Evolutionary conservation across 352 stramenopile species (phyloP).

Genomic region (Phytophthora kernoviae): DNA sequence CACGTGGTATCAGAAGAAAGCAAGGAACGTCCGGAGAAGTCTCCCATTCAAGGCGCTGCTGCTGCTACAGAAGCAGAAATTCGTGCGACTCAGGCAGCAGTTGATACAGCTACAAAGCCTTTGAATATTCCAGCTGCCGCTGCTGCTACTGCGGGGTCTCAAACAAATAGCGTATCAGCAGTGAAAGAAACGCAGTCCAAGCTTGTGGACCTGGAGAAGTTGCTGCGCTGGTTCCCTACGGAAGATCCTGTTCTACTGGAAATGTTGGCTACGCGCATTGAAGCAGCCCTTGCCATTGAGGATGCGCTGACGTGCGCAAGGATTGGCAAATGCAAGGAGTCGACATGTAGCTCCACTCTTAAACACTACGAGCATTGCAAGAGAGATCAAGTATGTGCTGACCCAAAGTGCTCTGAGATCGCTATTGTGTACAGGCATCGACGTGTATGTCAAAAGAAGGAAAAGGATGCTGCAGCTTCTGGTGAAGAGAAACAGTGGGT

Average conservation of each 20-base stretch:
- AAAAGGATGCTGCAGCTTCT: slow-evolving; percentile 2
- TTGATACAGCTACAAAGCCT: not conserved
- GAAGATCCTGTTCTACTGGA: slow-evolving; percentile 25
- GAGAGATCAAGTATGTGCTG: slow-evolving; percentile 24
- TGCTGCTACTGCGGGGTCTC: not conserved
- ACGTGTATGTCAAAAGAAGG: slow-evolving; percentile 31
- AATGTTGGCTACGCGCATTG: slow-evolving; percentile 30
- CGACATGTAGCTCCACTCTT: slow-evolving; percentile 25
- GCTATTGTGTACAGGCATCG: slow-evolving; percentile 32
- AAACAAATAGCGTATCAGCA: not conserved
- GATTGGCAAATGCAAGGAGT: slow-evolving; percentile 36
- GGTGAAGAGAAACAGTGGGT: slow-evolving; percentile 16
- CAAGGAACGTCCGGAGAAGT: slow-evolving; percentile 5
- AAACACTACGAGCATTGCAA: slow-evolving; percentile 48
- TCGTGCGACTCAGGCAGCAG: not conserved
- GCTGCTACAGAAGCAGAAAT: not conserved
- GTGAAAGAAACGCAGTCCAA: slow-evolving; percentile 7
- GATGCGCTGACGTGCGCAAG: slow-evolving; percentile 48
- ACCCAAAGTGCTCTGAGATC: slow-evolving; percentile 34
- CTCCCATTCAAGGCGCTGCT: not conserved
- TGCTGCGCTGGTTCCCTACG: slow-evolving; percentile 40
- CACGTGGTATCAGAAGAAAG: not conserved
- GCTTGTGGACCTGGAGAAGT: slow-evolving; percentile 26
- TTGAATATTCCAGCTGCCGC: not conserved
- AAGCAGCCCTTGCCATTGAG: slow-evolving; percentile 36